Evolutionary conservation across 371 early-diverging fungal genomes (phyloP).

Genomic region (Cokeromyces recurvatus): DNA sequence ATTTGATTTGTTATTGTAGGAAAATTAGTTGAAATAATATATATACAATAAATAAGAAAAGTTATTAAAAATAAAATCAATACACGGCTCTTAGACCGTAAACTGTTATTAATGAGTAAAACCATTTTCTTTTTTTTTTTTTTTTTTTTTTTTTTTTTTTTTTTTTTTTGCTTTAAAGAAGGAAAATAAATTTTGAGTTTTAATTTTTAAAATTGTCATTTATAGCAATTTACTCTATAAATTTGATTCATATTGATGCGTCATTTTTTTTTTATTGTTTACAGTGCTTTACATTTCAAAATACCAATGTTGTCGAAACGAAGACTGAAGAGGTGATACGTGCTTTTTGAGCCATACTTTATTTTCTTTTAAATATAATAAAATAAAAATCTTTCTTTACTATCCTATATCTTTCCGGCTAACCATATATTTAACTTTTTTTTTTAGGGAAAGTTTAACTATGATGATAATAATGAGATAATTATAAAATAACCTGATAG

Average conservation of each 20-base stretch:
- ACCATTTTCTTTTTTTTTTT: too few relatives aligned
- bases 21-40: neutral
- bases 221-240: too few relatives aligned
- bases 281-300: too few relatives aligned
- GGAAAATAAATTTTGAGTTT: too few relatives aligned
- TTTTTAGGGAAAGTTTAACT: neutral
- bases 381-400: neutral
- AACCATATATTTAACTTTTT: neutral
- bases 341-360: neutral
- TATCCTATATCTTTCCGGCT: neutral
- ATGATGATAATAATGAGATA: neutral
- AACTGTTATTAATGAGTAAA: too few relatives aligned
- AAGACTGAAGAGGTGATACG: neutral
- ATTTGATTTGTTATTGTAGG: neutral
- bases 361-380: neutral
- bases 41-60: constrained; percentile 4
- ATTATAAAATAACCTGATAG: neutral
- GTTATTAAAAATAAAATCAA: neutral
- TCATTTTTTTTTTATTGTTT: too few relatives aligned
- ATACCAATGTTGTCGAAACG: neutral
- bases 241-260: too few relatives aligned
- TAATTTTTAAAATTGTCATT: too few relatives aligned
- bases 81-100: too few relatives aligned
- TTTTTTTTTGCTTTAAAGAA: too few relatives aligned
- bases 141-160: too few relatives aligned